Base-by-base conservation (phyloP, 2,329 filamentous ascomycete species). In the Diaporthe amygdali region DNA sequence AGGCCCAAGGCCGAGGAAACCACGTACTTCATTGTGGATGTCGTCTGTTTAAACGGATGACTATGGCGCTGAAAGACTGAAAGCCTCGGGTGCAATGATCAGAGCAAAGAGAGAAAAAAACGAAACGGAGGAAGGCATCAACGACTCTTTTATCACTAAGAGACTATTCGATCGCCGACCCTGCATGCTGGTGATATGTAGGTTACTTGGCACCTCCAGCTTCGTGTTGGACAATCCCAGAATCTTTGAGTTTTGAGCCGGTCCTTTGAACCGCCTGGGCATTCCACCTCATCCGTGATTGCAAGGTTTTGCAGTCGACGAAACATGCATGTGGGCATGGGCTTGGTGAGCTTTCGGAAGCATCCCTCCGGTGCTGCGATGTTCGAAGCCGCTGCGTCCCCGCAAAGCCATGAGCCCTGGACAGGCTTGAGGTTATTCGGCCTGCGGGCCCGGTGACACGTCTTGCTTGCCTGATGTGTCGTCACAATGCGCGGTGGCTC, bases 231-330 rank as follows among this genome's bases (percentile, higher is more conserved):
- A 30, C 34, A 37, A n/a, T 39, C 20, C 30, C 32, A 37, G 22
- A 49, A 64, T 27, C n/a, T 30, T 47, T 64, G 27, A 49, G 44
- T 49, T 64, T 37, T 20, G 59, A 49, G 46, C 59, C 59, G 59
- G 59, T 64, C 59, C 59, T 32, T 64, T 64, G 59, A 64, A 47
- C 59, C 59, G 59, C 44, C 59, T 64, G 59, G 59, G 59, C 59
- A 64, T 49, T 49, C 51, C 41, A 64, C 20, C 20, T 20, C 44
- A 64, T n/a, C 59, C 9, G 44, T 32, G 15, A 14, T 17, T 7
- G 30, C 59, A 46, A 41, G 27, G 30, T 34, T 41, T 34, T 22
- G 30, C 25, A 47, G 59, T 49, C 27, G 22, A 49, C 5, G 32
- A 22, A 37, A n/a, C 27, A 22, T 32, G 20, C 51, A 34, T 34